Evolutionary conservation across 2,329 filamentous ascomycete genomes (phyloP), one percentile per base, ranked within the genome.

Genomic region (Trichoderma aggressivum): DNA sequence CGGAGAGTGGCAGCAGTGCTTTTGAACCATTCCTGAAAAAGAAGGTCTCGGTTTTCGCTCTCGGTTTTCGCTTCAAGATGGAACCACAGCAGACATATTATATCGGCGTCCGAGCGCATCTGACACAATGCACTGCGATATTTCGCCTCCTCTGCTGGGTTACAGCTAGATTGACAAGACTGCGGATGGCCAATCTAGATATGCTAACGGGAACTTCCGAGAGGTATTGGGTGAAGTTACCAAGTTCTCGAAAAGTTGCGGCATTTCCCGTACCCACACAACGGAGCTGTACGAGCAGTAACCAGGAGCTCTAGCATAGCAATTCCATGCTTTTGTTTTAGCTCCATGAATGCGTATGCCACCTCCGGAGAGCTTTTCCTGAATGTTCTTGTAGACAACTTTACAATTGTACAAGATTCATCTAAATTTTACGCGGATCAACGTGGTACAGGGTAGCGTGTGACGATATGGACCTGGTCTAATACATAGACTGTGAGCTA

Each of bases 361-460:
- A 7, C 3, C 1, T n/a, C 39, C n/a, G 7, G 10, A 43, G 7
- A n/a, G 18, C 7, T 43, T 43, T 43, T 1, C 7, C 4, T 10
- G n/a, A 10, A n/a, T 2, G 16, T 43, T 7, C 39, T n/a, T n/a
- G 39, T 43, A n/a, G 5, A n/a, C n/a, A 7, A n/a, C 39, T 43
- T 16, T 5, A 43, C 10, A n/a, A 5, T n/a, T n/a, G 39, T n/a
- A 43, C 16, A 3, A 43, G 16, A 43, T 43, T 43, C 7, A 10
- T 43, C n/a, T 7, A 0, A n/a, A 0, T 43, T 43, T 43, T 5
- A n/a, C 36, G 36, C 18, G 0, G 2, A 10, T 5, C 3, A 10
- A n/a, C 2, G n/a, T 16, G 1, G 1, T 43, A 43, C 39, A 43
- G 39, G 39, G 39, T 43, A 43, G 39, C 39, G 2, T 43, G 16